Percentiles rank a stretch among this genome's conserved stretches.
These are phyloP conservation scores for Kewa caespitosa DNA, from an alignment of 179 eudicot species.

Conservation along the genomic window DNA sequence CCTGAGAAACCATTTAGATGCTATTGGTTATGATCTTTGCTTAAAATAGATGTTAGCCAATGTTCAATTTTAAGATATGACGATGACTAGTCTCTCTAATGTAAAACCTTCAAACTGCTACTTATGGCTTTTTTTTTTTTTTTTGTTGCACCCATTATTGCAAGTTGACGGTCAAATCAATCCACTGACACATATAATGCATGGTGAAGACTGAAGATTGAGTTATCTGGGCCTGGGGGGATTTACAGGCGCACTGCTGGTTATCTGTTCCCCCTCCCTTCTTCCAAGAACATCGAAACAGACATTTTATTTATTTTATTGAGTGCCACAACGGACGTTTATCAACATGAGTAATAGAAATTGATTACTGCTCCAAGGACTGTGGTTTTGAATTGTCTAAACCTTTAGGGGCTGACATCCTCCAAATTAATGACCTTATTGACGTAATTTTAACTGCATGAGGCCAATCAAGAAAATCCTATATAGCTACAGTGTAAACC, in stretches of 20 bases:
- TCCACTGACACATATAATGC: too few relatives aligned
- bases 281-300: too few relatives aligned
- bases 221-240: too few relatives aligned
- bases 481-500: neutral
- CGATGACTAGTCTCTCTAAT: neutral
- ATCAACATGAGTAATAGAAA: neutral
- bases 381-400: neutral
- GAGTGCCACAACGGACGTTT: neutral
- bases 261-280: too few relatives aligned
- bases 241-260: too few relatives aligned
- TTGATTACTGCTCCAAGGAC: neutral
- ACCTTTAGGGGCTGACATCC: neutral
- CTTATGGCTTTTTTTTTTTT: too few relatives aligned
- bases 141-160: too few relatives aligned
- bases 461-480: neutral
- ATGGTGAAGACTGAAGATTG: too few relatives aligned
- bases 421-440: neutral
- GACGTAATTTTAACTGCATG: neutral
- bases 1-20: neutral
- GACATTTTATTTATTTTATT: too few relatives aligned
- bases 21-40: neutral
- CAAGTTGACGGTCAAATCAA: too few relatives aligned
- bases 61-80: neutral
- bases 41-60: neutral
- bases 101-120: too few relatives aligned